Conservation (phyloP, 2,329 filamentous ascomycete species). For the Venturia asperata region DNA sequence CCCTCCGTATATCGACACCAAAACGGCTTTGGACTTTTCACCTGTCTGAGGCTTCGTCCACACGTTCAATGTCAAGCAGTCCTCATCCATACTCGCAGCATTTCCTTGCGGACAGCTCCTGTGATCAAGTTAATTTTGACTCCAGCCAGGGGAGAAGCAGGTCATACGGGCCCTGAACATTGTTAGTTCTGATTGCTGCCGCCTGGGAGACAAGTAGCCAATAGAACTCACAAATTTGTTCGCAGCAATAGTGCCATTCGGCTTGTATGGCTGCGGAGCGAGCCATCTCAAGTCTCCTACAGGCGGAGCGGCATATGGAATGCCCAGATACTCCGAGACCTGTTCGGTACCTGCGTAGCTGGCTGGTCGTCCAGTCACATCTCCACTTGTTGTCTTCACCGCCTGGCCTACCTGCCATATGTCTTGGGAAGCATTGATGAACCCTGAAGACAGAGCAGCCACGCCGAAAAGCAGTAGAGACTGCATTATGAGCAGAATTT, state of each 20-base stretch:
- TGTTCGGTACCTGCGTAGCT: slow-evolving; percentile 22
- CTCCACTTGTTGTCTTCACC: slow-evolving; percentile 30
- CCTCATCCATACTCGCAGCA: slow-evolving; percentile 16
- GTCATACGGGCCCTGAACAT: background rate
- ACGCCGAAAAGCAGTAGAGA: background rate
- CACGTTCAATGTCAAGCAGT: slow-evolving; percentile 18
- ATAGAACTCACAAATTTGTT: slow-evolving; percentile 14
- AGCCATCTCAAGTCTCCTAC: slow-evolving; percentile 31
- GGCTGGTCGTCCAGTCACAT: slow-evolving; percentile 29
- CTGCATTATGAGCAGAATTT: background rate
- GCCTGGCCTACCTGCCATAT: slow-evolving; percentile 24
- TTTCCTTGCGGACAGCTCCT: slow-evolving; percentile 7
- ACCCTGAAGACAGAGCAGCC: background rate
- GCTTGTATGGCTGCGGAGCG: slow-evolving; percentile 26
- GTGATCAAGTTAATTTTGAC: background rate
- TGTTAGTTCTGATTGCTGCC: background rate
- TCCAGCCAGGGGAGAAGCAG: background rate
- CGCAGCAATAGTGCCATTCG: slow-evolving; percentile 23
- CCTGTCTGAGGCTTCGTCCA: slow-evolving; percentile 20
- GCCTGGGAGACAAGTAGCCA: background rate
- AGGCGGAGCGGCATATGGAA: slow-evolving; percentile 32
- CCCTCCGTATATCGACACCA: slow-evolving; percentile 18
- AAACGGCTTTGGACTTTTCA: slow-evolving; percentile 13
- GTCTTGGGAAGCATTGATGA: background rate
- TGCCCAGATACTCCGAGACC: slow-evolving; percentile 32